phyloP scores from a whole-genome alignment of 345 rosid genomes.

The Turnera subulata region DNA sequence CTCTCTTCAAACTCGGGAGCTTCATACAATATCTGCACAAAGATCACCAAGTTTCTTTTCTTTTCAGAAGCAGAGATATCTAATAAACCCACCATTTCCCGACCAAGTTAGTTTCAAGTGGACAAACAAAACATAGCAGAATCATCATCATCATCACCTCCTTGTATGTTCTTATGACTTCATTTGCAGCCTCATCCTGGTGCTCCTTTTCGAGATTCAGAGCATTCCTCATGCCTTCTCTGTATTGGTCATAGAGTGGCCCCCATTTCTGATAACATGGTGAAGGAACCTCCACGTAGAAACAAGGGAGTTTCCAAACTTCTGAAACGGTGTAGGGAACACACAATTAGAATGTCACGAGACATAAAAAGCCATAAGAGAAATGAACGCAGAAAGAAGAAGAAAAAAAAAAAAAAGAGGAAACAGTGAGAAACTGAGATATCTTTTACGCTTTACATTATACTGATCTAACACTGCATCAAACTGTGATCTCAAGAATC shows the following conservation, averaged over 20 bases:
- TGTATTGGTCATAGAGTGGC: conserved; percentile 34
- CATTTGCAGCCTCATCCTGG: conserved; percentile 24
- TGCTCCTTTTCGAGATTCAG: not conserved
- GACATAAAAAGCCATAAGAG: not conserved
- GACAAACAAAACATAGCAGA: not conserved
- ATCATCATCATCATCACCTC: conserved; percentile 45
- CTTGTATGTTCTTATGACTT: conserved; percentile 40
- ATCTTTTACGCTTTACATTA: too few relatives aligned
- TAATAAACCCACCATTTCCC: too few relatives aligned
- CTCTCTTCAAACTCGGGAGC: conserved; percentile 44
- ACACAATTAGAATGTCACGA: too few relatives aligned
- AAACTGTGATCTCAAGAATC: not conserved
- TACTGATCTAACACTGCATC: not conserved
- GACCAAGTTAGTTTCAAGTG: too few relatives aligned
- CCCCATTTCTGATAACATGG: conserved; percentile 30
- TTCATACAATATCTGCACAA: conserved; percentile 44
- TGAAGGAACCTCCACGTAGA: conserved; percentile 24
- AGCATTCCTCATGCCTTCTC: conserved; percentile 43
- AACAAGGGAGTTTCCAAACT: conserved; percentile 47
- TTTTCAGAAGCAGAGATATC: too few relatives aligned
- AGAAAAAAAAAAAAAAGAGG: not conserved
- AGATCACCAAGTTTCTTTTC: too few relatives aligned
- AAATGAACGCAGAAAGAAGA: not conserved
- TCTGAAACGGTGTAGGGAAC: conserved; percentile 17
- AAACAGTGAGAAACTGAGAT: too few relatives aligned